A percentile compares a stretch with the other conserved stretches of the same genome.
Conservation (phyloP, 495 filamentous ascomycete genomes). For the Chaetomium tenue region DNA sequence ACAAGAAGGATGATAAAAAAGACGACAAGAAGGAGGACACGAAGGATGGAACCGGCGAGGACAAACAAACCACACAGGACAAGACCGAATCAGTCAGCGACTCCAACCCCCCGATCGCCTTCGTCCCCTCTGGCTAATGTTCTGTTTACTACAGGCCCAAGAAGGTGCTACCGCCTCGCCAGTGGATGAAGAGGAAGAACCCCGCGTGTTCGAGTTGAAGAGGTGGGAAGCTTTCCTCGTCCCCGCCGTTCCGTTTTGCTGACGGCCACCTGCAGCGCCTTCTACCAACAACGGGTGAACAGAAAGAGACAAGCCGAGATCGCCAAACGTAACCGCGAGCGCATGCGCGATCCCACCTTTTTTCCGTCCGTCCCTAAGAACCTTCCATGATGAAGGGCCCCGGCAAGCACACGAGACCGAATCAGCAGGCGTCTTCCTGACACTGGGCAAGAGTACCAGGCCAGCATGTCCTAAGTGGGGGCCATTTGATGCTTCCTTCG, state of each 20-base stretch:
- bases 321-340: slow-evolving; percentile 76
- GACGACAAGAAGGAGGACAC: slow-evolving; percentile 52
- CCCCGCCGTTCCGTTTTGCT: background rate
- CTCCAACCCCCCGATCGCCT: background rate
- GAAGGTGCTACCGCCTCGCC: slow-evolving; percentile 42
- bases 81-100: slow-evolving; percentile 35
- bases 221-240: slow-evolving; percentile 54
- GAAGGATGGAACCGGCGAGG: slow-evolving; percentile 31
- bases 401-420: background rate
- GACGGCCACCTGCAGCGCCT: slow-evolving; percentile 54
- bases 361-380: slow-evolving; percentile 83
- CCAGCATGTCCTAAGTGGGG: too few species aligned
- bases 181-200: slow-evolving; percentile 57
- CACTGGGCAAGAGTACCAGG: too few species aligned
- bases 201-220: slow-evolving; percentile 81
- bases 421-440: background rate
- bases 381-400: slow-evolving; percentile 48
- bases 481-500: too few species aligned
- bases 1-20: slow-evolving; percentile 46
- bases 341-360: slow-evolving; percentile 69
- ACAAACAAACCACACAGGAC: slow-evolving; percentile 53
- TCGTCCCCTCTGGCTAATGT: background rate
- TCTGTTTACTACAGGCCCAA: slow-evolving; percentile 23
- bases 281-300: slow-evolving; percentile 82
- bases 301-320: slow-evolving; percentile 75